Base-by-base conservation (phyloP, 352 stramenopile species). In the Pythium guiyangense region DNA sequence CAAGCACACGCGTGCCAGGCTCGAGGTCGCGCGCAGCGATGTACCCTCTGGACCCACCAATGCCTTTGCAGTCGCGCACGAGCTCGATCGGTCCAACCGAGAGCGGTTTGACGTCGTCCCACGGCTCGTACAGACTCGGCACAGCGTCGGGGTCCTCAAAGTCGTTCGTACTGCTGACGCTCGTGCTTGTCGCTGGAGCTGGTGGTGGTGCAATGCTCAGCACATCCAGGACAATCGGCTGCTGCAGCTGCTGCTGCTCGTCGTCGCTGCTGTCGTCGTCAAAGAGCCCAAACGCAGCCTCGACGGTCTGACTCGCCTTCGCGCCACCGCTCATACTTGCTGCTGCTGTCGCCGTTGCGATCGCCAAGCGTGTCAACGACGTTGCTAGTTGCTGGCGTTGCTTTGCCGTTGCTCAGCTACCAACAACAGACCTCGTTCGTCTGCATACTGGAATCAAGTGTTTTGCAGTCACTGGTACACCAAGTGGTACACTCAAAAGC, bases 31-130 rank as follows among this genome's bases (percentile, higher is more conserved):
- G 58, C 6, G 64, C 71, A 1, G 93, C 93, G 31, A 97, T 77
- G 49, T 97, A 98, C 18, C 90, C 93, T 22, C 93, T 69, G n/a
- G 76, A 81, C 40, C 92, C 92, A 25, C 93, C 90, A 12, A 92
- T 64, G 42, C 71, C 55, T 5, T 63, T 60, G 52, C 67, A 84
- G 55, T 75, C 79, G 31, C 64, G 79, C 11, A 78, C 56, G 6
- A 96, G 64, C 34, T 88, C 61, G 44, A 97, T 88, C 22, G 91
- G 78, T 0, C 86, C 88, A 11, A 97, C 64, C 35, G 82, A 94
- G 18, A 94, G 63, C 27, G 93, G 91, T 27, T 79, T 77, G 5
- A 77, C 67, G 65, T 95, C 79, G 58, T 91, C 74, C 78, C 89
- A 97, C 27, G 74, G 66, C 29, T 66, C 52, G 48, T 85, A 91